Base-by-base conservation (phyloP, 129 eudicot genomes). In the Artemisia tridentata region DNA sequence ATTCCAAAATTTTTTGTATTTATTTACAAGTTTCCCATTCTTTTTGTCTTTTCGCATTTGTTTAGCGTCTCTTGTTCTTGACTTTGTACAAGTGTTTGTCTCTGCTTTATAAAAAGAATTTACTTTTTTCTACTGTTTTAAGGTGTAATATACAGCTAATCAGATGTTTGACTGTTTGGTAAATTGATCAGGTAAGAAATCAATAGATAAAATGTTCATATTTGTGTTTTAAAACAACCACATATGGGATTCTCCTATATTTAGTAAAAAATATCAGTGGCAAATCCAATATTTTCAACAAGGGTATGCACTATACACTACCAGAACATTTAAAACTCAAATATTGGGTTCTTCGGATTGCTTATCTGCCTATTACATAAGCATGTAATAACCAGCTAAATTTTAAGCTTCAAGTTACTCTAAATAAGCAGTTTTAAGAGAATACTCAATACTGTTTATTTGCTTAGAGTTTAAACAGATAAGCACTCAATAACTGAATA, bases 201-300 rank as follows among this genome's bases (percentile, higher is more conserved):
- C 41, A 31, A 5, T 31, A 31, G 7, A 31, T 31, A 31, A 5
- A 31, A 31, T 31, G 5, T 5, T 31, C 41, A 11, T 90, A 77
- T 63, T 82, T 84, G 65, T 86, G 84, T 75, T 85, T 88, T 65
- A 85, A 62, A 25, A 97, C 99, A 49, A 95, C 85, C 5, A 29
- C 58, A 54, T 95, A 90, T 9, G 97, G 99, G 72, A 95, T 90
- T 74, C 99, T 90, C 95, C 99, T 95, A 78, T 70, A 78, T 38
- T 38, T 3, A 50, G 19, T 5, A 23, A 15, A 69, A 21, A 29
- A n/a, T 8, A 29, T 58, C n/a, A 49, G 72, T 11, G 41, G 1
- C 25, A 2, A 38, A n/a, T 31, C 7, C 13, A n/a, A 23, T 6
- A 23, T 23, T 18, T 15, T 63, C 13, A 3, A 21, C 17, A 2